phyloP scores from a whole-genome alignment of 208 protist species.

The Acanthamoeba comandoni region DNA sequence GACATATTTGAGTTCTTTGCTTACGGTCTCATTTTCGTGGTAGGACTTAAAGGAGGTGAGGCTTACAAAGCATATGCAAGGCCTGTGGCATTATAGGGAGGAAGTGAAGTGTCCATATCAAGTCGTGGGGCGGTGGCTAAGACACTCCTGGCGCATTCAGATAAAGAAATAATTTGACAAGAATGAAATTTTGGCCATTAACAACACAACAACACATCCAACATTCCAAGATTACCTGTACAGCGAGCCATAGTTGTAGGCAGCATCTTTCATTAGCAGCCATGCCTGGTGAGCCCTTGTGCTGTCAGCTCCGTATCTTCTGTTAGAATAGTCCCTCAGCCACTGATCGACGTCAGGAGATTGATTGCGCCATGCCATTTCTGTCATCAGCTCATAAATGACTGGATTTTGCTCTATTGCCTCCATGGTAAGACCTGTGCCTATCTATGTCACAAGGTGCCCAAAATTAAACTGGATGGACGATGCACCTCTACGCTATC shows the following conservation, averaged over 20 bases:
- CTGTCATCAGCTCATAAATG: conserved; percentile 86
- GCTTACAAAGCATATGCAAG: too few species aligned
- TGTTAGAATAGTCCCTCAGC: conserved; percentile 72
- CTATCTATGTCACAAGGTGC: conserved; percentile 9
- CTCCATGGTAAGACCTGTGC: conserved; percentile 86
- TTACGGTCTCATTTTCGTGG: too few species aligned
- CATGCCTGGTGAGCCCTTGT: conserved; percentile 29
- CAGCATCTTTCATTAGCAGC: conserved; percentile 28
- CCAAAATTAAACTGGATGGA: too few species aligned
- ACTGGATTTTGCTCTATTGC: conserved; percentile 86
- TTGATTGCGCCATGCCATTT: conserved; percentile 79
- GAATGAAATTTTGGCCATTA: conserved; percentile 62
- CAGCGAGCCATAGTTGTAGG: neutral
- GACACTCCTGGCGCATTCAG: too few species aligned
- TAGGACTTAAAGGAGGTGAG: too few species aligned
- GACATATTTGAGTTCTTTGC: too few species aligned
- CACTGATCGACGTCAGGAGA: conserved; percentile 56
- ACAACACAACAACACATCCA: neutral
- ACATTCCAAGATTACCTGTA: neutral
- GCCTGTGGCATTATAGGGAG: too few species aligned
- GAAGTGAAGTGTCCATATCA: too few species aligned
- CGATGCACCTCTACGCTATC: too few species aligned
- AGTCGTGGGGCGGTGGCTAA: too few species aligned
- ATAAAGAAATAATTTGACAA: conserved; percentile 21
- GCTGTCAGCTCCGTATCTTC: conserved; percentile 77